Evolutionary conservation across 2,329 filamentous ascomycete genomes (phyloP).

Genomic region (Zymoseptoria pseudotritici): DNA sequence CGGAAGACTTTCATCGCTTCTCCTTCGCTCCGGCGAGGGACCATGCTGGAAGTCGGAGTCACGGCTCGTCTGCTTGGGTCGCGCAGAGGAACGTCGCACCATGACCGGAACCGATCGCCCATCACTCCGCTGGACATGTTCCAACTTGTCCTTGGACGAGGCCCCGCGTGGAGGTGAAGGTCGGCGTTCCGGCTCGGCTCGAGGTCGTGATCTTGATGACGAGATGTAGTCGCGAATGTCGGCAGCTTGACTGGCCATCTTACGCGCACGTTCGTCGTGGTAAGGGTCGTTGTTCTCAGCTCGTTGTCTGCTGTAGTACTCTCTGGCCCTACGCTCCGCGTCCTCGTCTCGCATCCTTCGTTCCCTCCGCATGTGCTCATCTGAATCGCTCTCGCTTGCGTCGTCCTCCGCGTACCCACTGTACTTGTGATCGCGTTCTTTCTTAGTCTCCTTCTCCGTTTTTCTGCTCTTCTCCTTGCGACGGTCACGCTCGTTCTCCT

Average conservation of each 20-base stretch:
- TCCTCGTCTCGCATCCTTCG: slow-evolving; percentile 19
- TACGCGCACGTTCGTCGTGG: slow-evolving; percentile 21
- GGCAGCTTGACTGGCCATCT: slow-evolving; percentile 19
- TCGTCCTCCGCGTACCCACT: slow-evolving; percentile 22
- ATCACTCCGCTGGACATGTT: slow-evolving; percentile 21
- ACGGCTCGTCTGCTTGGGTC: slow-evolving; percentile 13
- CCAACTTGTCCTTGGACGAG: slow-evolving; percentile 23
- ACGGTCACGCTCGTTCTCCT: slow-evolving; percentile 31
- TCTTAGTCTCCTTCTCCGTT: slow-evolving; percentile 34
- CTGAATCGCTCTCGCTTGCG: slow-evolving; percentile 26
- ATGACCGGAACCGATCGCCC: slow-evolving; percentile 18
- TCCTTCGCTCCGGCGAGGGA: slow-evolving; percentile 16
- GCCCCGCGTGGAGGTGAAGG: slow-evolving; percentile 21
- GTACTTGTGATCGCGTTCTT: slow-evolving; percentile 34
- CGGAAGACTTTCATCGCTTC: slow-evolving; percentile 18
- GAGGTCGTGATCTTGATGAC: slow-evolving; percentile 11
- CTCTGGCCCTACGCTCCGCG: slow-evolving; percentile 17
- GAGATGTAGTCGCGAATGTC: slow-evolving; percentile 26
- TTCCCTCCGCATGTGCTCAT: slow-evolving; percentile 16
- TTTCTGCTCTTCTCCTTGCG: slow-evolving; percentile 34
- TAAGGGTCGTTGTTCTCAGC: slow-evolving; percentile 19
- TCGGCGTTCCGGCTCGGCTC: slow-evolving; percentile 18
- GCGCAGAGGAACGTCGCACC: slow-evolving; percentile 19
- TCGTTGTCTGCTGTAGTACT: slow-evolving; percentile 16
- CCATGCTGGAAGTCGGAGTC: slow-evolving; percentile 16